Evolutionary conservation across 1,284 basidiomycete genomes (phyloP).

Genomic region (Cryptococcus neoformans): DNA sequence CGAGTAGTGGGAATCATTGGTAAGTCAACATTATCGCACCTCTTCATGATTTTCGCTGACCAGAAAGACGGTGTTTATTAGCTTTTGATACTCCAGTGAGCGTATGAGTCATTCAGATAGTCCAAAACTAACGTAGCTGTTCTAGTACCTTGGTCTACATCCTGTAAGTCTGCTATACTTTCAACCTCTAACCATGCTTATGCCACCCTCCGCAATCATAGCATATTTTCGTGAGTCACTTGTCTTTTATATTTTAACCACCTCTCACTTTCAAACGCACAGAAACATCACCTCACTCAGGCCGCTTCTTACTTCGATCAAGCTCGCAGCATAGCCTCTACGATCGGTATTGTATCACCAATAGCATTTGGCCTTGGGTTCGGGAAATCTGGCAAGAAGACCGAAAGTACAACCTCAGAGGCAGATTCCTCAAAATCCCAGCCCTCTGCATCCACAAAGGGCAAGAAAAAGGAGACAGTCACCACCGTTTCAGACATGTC

Average conservation of each 20-base stretch:
- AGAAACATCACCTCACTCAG: conserved; percentile 75
- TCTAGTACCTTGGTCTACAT: conserved; percentile 78
- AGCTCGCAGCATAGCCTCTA: conserved; percentile 56
- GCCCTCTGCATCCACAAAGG: conserved; percentile 4
- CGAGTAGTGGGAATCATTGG: conserved; percentile 42
- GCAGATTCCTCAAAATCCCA: conserved; percentile 26
- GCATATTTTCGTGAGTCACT: conserved; percentile 36
- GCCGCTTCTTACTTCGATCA: conserved; percentile 68
- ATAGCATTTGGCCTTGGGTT: conserved; percentile 51
- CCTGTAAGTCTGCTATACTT: conserved; percentile 51
- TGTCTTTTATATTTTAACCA: not conserved
- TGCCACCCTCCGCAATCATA: conserved; percentile 9
- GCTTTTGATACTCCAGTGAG: conserved; percentile 89
- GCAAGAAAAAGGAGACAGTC: conserved; percentile 1
- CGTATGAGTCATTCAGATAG: conserved; percentile 1
- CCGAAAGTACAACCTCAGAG: conserved; percentile 16
- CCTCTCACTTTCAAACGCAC: not conserved
- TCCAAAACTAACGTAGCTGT: not conserved
- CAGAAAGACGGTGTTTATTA: conserved; percentile 31
- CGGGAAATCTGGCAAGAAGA: conserved; percentile 44
- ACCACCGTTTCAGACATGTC: conserved; percentile 2
- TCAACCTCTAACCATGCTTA: not conserved
- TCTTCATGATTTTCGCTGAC: not conserved
- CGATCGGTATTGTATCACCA: conserved; percentile 57
- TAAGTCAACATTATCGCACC: conserved; percentile 12